Percentiles rank a stretch among this genome's conserved stretches.
Conservation (phyloP, 495 filamentous ascomycete species). For the Chaetomidium leptoderma region DNA sequence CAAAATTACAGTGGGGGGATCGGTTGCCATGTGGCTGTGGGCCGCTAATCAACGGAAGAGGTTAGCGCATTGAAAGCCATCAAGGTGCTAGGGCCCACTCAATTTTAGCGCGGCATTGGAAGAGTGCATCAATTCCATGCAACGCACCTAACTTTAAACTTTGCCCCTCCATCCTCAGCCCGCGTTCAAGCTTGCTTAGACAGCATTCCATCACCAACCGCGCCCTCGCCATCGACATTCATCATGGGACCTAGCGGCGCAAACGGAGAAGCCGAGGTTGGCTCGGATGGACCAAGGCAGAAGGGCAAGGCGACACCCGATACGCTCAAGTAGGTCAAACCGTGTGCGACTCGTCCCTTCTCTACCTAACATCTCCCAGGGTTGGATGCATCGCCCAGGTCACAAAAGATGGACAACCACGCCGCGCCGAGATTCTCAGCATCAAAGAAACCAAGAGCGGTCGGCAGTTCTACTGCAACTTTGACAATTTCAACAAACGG, state of each 20-base stretch:
- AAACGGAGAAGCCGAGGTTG: constrained; percentile 43
- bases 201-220: constrained; percentile 12
- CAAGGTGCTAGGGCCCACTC: constrained; percentile 1
- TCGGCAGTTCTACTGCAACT: constrained; percentile 90
- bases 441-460: constrained; percentile 80
- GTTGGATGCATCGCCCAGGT: constrained; percentile 51
- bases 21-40: neutral
- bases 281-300: constrained; percentile 52
- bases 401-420: constrained; percentile 67
- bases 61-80: neutral
- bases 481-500: constrained; percentile 99
- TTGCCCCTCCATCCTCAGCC: constrained; percentile 7
- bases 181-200: neutral
- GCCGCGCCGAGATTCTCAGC: constrained; percentile 89
- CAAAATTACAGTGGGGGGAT: no score
- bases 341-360: neutral
- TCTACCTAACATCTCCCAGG: constrained; percentile 24
- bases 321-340: constrained; percentile 60
- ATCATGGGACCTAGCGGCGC: constrained; percentile 42
- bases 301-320: constrained; percentile 75
- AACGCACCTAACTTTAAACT: no score
- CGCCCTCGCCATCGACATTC: constrained; percentile 14
- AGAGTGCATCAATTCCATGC: no score
- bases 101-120: neutral
- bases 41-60: neutral